Percentiles rank a stretch among this genome's conserved stretches.
phyloP scores from a whole-genome alignment of 192 early-diverging fungal genomes.

The Chytriomyces confervae region DNA sequence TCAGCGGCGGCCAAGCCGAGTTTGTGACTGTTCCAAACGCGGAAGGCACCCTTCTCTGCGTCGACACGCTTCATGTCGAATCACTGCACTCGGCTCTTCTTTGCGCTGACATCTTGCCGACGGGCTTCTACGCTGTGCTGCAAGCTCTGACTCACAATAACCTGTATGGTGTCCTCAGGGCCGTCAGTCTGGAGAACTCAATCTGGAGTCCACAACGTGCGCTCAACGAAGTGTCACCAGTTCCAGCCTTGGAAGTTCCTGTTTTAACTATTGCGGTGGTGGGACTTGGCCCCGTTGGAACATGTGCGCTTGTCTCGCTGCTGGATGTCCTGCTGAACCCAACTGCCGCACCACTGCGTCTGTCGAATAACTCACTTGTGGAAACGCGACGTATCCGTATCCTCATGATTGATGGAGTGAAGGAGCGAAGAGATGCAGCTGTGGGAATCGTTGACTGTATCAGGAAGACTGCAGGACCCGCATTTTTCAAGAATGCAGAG shows the following conservation, averaged over 20 bases:
- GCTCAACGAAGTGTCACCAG: neutral
- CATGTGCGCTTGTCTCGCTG: constrained; percentile 53
- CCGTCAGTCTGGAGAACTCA: neutral
- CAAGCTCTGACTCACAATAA: constrained; percentile 51
- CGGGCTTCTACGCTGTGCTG: constrained; percentile 61
- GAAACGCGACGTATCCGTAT: neutral
- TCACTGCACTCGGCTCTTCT: constrained; percentile 56
- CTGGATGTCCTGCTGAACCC: constrained; percentile 18
- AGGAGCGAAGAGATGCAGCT: neutral
- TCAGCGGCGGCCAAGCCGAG: constrained; percentile 62
- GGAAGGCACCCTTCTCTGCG: constrained; percentile 47
- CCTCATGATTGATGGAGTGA: constrained; percentile 16
- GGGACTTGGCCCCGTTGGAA: constrained; percentile 64
- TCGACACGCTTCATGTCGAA: constrained; percentile 40
- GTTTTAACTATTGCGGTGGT: constrained; percentile 52
- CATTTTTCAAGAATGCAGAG: neutral
- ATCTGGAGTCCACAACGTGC: neutral
- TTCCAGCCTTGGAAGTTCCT: neutral
- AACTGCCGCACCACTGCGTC: constrained; percentile 11
- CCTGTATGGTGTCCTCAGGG: constrained; percentile 17
- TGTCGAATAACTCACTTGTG: neutral
- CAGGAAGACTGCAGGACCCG: neutral
- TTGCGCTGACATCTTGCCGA: constrained; percentile 59
- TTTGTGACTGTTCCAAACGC: constrained; percentile 62
- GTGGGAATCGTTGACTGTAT: constrained; percentile 1